Conservation (phyloP, 495 filamentous ascomycete species). For the Xylaria sp. region DNA sequence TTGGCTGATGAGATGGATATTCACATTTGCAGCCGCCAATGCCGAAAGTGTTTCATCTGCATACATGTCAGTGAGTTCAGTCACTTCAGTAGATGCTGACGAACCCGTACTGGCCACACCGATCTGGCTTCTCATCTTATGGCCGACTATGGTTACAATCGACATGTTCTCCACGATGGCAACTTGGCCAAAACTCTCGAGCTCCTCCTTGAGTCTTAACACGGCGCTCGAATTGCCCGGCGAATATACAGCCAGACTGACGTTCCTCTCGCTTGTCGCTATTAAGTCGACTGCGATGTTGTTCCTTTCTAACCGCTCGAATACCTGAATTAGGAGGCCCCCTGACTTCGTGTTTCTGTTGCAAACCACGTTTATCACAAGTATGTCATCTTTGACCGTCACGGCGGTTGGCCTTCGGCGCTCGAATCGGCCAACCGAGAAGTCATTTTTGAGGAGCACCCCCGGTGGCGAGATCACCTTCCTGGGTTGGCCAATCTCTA, state of each 20-base stretch:
- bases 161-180: conserved; percentile 43
- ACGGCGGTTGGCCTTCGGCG: conserved; percentile 48
- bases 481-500: conserved; percentile 20
- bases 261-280: conserved; percentile 48
- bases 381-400: conserved; percentile 48
- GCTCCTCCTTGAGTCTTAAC: conserved; percentile 37
- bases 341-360: conserved; percentile 48
- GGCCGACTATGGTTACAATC: conserved; percentile 50
- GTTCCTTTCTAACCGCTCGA: conserved; percentile 42
- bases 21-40: conserved; percentile 47
- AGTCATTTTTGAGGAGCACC: conserved; percentile 48
- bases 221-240: conserved; percentile 35
- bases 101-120: conserved; percentile 45
- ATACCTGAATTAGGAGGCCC: conserved; percentile 46
- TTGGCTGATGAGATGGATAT: conserved; percentile 51
- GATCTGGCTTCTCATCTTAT: conserved; percentile 52
- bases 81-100: conserved; percentile 5
- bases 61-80: conserved; percentile 22
- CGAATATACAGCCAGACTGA: conserved; percentile 48
- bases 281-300: conserved; percentile 48
- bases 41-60: conserved; percentile 47
- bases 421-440: conserved; percentile 43
- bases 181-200: conserved; percentile 44
- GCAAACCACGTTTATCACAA: conserved; percentile 48
- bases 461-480: conserved; percentile 30